These are phyloP conservation scores for Magnusiomyces fungicola DNA, from an alignment of 1,139 yeast species.

Conservation along the genomic window DNA sequence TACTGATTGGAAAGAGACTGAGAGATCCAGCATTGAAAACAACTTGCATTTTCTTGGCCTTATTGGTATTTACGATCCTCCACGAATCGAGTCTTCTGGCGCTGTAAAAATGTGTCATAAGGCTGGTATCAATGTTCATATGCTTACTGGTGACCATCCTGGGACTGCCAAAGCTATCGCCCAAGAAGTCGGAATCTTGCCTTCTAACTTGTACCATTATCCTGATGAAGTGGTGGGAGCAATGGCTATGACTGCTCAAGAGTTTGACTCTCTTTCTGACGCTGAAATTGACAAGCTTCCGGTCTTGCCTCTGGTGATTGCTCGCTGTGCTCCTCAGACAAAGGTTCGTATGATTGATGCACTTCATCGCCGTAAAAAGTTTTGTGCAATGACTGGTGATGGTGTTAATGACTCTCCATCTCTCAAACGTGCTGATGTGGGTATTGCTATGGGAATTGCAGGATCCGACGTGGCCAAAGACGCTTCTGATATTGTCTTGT, in stretches of 20 bases:
- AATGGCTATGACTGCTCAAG: slow-evolving; percentile 72
- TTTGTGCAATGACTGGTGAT: slow-evolving; percentile 84
- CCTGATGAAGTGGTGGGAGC: slow-evolving; percentile 51
- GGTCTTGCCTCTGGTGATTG: slow-evolving; percentile 69
- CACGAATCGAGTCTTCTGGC: slow-evolving; percentile 61
- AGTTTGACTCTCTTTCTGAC: slow-evolving; percentile 59
- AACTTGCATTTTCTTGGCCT: slow-evolving; percentile 57
- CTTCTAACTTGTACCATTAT: slow-evolving; percentile 58
- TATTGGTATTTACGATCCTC: slow-evolving; percentile 80
- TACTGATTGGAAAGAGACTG: slow-evolving; percentile 26
- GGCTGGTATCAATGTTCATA: slow-evolving; percentile 76
- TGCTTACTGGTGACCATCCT: slow-evolving; percentile 83
- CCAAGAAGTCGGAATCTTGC: slow-evolving; percentile 77
- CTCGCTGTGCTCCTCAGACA: slow-evolving; percentile 81
- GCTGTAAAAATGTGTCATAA: slow-evolving; percentile 62
- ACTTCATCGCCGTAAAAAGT: slow-evolving; percentile 59
- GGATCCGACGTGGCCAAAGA: slow-evolving; percentile 82
- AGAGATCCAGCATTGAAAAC: slow-evolving; percentile 49
- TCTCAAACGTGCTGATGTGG: slow-evolving; percentile 72
- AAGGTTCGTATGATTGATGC: slow-evolving; percentile 82
- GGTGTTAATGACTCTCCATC: slow-evolving; percentile 85
- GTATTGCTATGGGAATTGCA: slow-evolving; percentile 80
- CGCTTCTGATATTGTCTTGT: slow-evolving; percentile 66
- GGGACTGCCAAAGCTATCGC: slow-evolving; percentile 80
- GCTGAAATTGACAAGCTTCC: slow-evolving; percentile 61